Evolutionary conservation across 2,329 filamentous ascomycete genomes (phyloP).

Genomic region (Fusarium agapanthi): DNA sequence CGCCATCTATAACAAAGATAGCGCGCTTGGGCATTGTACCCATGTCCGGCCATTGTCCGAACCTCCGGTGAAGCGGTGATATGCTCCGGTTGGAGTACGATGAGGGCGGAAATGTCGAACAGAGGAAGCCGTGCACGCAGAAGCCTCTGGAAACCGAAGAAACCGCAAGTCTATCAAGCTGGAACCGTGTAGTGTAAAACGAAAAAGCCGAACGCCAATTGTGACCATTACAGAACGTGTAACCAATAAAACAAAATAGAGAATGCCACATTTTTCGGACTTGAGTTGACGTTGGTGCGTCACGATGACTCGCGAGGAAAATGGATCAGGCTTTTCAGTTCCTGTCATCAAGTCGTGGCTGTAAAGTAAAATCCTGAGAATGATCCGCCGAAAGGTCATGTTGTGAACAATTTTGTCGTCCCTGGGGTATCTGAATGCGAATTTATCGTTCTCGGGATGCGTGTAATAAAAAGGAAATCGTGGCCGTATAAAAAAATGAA

Average conservation of each 20-base stretch:
- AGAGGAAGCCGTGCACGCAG: background rate
- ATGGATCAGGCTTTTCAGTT: background rate
- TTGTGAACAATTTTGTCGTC: constrained; percentile 49
- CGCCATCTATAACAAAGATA: constrained; percentile 18
- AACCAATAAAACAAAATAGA: constrained; percentile 36
- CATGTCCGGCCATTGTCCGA: background rate
- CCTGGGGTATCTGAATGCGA: constrained; percentile 53
- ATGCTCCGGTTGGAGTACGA: background rate
- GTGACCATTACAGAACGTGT: constrained; percentile 49
- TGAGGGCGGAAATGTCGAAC: background rate
- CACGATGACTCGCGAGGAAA: background rate
- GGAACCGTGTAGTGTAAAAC: constrained; percentile 38
- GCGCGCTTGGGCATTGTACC: constrained; percentile 1
- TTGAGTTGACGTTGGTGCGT: background rate
- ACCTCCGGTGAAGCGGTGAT: background rate
- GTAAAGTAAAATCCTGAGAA: constrained; percentile 38
- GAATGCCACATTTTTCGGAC: constrained; percentile 12
- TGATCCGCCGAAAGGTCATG: constrained; percentile 43
- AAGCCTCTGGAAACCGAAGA: constrained; percentile 29
- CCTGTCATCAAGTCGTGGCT: constrained; percentile 26
- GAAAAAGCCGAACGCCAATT: constrained; percentile 43
- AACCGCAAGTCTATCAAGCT: constrained; percentile 41
- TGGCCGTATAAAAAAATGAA: constrained; percentile 44
- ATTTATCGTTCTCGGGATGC: constrained; percentile 47
- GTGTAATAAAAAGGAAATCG: constrained; percentile 45